Evolutionary conservation across 129 eudicot genomes (phyloP).

Genomic region (Flaveria bidentis): DNA sequence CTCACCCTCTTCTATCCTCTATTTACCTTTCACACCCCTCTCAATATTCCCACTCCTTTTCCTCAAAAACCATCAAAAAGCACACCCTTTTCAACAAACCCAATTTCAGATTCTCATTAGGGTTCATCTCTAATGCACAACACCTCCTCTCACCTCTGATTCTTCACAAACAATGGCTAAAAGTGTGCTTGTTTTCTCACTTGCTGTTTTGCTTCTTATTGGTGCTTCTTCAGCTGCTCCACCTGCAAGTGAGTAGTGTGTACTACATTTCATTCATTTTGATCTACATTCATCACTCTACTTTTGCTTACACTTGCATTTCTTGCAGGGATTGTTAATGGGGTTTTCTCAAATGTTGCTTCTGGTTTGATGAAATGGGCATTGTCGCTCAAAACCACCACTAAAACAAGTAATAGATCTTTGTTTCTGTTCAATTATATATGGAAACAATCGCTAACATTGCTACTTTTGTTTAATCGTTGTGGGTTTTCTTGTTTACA

Average conservation of each 20-base stretch:
- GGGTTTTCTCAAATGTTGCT: constrained; percentile 69
- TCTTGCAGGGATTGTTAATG: constrained; percentile 80
- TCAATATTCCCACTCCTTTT: constrained; percentile 34
- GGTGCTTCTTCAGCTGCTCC: constrained; percentile 56
- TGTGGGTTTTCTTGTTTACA: not conserved
- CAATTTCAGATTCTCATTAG: constrained; percentile 37
- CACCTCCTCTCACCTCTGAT: constrained; percentile 23
- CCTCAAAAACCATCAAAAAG: constrained; percentile 41
- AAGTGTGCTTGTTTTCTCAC: constrained; percentile 32
- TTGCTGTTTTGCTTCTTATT: constrained; percentile 52
- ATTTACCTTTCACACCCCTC: no score
- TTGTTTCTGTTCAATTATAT: not conserved
- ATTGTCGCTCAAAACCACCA: constrained; percentile 67
- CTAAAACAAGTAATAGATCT: constrained; percentile 75
- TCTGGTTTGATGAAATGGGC: constrained; percentile 74
- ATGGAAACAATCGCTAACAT: not conserved
- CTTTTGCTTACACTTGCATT: not conserved
- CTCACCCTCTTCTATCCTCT: no score
- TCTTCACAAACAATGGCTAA: constrained; percentile 40
- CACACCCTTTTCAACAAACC: constrained; percentile 28
- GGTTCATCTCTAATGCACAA: constrained; percentile 33
- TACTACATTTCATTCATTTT: not conserved
- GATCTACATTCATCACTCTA: not conserved
- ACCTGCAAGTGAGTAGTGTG: constrained; percentile 77
- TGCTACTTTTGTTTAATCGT: no score